A percentile compares a stretch with the other conserved stretches of the same genome.
These are phyloP conservation scores for Lactarius pseudohatsudake DNA, from an alignment of 768 basidiomycete species.

Conservation along the genomic window DNA sequence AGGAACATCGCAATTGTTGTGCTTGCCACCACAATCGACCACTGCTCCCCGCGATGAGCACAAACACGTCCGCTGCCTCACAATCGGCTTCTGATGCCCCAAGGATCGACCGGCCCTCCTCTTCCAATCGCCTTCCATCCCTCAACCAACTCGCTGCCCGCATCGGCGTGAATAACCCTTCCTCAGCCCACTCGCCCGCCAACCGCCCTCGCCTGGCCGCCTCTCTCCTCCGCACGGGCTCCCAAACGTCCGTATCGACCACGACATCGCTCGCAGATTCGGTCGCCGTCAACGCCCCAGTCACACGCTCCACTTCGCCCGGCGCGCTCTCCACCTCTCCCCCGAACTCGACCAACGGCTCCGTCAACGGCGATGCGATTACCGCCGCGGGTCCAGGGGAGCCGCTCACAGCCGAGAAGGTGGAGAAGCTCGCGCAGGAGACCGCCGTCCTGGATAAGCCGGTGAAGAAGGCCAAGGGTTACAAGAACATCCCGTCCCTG, in stretches of 20 bases:
- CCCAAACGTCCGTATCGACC: slow-evolving; percentile 42
- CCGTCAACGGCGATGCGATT: slow-evolving; percentile 38
- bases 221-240: slow-evolving; percentile 62
- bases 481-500: slow-evolving; percentile 85
- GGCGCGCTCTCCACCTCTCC: slow-evolving; percentile 49
- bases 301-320: slow-evolving; percentile 69
- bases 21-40: slow-evolving; percentile 11
- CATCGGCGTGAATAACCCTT: slow-evolving; percentile 49
- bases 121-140: slow-evolving; percentile 57
- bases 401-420: slow-evolving; percentile 62
- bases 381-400: slow-evolving; percentile 40
- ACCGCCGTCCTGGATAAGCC: slow-evolving; percentile 36
- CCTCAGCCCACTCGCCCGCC: slow-evolving; percentile 31
- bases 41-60: too few relatives aligned
- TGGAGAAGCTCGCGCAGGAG: slow-evolving; percentile 65
- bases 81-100: slow-evolving; percentile 38
- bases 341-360: slow-evolving; percentile 44
- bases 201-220: slow-evolving; percentile 73
- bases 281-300: slow-evolving; percentile 61
- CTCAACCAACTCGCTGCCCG: slow-evolving; percentile 82
- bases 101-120: slow-evolving; percentile 40
- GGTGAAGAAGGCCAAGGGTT: slow-evolving; percentile 47
- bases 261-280: slow-evolving; percentile 53
- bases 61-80: slow-evolving; percentile 28
- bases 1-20: slow-evolving; percentile 4